These are phyloP conservation scores for Myriangium duriaei DNA, from an alignment of 2,329 filamentous ascomycete genomes.

Conservation along the genomic window DNA sequence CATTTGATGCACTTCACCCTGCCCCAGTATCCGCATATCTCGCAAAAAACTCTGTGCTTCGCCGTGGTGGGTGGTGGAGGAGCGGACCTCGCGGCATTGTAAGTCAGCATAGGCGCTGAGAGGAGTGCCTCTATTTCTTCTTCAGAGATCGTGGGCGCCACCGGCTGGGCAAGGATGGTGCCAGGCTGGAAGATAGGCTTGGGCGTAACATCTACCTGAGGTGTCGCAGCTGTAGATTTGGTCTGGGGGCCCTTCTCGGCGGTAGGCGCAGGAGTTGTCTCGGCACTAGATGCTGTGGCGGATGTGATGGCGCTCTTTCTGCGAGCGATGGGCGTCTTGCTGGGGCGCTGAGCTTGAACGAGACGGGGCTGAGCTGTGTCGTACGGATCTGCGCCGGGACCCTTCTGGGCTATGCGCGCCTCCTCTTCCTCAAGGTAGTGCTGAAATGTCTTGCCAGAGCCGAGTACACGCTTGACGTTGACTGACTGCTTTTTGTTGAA, in stretches of 20 bases:
- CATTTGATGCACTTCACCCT: constrained; percentile 64
- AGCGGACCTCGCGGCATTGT: constrained; percentile 46
- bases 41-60: constrained; percentile 53
- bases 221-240: constrained; percentile 12
- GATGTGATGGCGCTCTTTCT: constrained; percentile 16
- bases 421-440: constrained; percentile 74
- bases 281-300: constrained; percentile 25
- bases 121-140: constrained; percentile 52
- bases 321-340: constrained; percentile 24
- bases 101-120: constrained; percentile 51
- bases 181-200: constrained; percentile 9
- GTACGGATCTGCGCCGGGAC: neutral
- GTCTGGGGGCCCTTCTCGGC: constrained; percentile 36
- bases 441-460: constrained; percentile 70
- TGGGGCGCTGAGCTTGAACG: constrained; percentile 17
- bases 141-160: constrained; percentile 16
- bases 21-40: constrained; percentile 74
- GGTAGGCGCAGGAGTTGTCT: constrained; percentile 26
- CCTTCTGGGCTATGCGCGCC: constrained; percentile 38
- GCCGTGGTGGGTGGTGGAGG: constrained; percentile 34
- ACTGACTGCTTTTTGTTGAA: constrained; percentile 46
- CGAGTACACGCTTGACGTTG: constrained; percentile 63
- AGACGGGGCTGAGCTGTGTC: constrained; percentile 1
- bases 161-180: constrained; percentile 13
- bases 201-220: neutral